Base-by-base conservation (phyloP, 2,329 filamentous ascomycete species). In the Didymellaceae sp. region DNA sequence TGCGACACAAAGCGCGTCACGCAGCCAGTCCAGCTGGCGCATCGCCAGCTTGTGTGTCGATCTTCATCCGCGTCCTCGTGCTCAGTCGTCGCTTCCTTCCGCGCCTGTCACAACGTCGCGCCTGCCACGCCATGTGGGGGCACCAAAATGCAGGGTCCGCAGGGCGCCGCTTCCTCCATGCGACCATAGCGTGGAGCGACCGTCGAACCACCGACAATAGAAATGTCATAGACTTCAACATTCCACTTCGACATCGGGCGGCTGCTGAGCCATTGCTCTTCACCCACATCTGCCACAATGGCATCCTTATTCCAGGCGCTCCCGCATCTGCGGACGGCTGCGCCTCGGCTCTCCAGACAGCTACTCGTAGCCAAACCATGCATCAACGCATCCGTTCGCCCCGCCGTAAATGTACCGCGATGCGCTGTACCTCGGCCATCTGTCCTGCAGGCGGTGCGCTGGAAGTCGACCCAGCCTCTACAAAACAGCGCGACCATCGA, bases 281-380 rank as follows among this genome's bases (percentile, higher is more conserved):
- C 48, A 46, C 38, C 37, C 14, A 21, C 48, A 28, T 32, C 31
- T 24, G 37, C 43, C 43, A 22, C 45, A 32, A 75, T 75, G 72
- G 66, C 66, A 18, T 67, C 66, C 32, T 55, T 74, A 20, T 74
- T 71, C 61, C 65, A 69, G 18, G 56, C 67, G 8, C 66, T 74
- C 40, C 72, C 73, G 22, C 66, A 70, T 57, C 62, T 75, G 69
- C 62, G 70, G 46, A 66, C 62, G 10, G 71, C 70, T 6, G 70
- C 72, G 16, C 72, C 73, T 17, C 68, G 70, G 10, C 70, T 75
- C 45, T 64, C 71, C 3, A 63, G 61, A 31, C 63, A 70, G 3
- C 66, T 75, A 22, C 73, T 74, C 48, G 64, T 63, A 32, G 67
- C 60, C 57, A 58, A 59, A 14, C 66, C 70, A 21, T 70, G 68